Base-by-base conservation (phyloP, 768 basidiomycete species). In the Suillus spraguei region DNA sequence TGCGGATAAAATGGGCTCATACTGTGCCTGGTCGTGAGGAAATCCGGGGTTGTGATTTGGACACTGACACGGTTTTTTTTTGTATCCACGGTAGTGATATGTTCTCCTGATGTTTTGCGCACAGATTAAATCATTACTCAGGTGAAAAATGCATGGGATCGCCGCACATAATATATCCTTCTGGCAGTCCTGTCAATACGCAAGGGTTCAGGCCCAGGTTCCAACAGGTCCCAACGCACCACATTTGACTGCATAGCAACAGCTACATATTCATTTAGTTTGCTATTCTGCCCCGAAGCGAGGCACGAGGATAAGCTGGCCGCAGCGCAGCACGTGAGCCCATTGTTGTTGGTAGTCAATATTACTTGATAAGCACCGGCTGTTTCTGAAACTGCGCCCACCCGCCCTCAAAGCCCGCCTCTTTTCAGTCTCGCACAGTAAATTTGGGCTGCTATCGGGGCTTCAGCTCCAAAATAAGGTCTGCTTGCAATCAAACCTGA, bases 1-100 rank as follows among this genome's bases (percentile, higher is more conserved):
- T 84, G 53, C 64, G 66, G 4, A 41, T 33, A 16, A 68, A 71
- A 38, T 76, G 75, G 76, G 64, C 33, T 32, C 63, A 44, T 50
- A 33, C 59, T 42, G 16, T 9, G 32, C 59, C n/a, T 38, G 55
- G 54, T 55, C 36, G 36, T 38, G 22, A 55, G 54, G 22, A 24
- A 16, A 38, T 55, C 8, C 35, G 32, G 50, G 50, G 1, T 20
- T 10, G 11, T 52, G 10, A 10, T 52, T 33, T 20, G 50, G 50
- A 24, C 14, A 22, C 14, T 28, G 24, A 39, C 38, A 11, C 28
- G 28, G 28, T 28, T 28, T 28, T 28, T 28, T 28, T 28, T 28
- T 28, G 28, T 28, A 28, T 28, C 22, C 55, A 39, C 55, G 56
- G n/a, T 24, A n/a, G 28, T 58, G 33, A 55, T 33, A 32, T 39